Percentiles rank a stretch among this genome's conserved stretches.
These are phyloP conservation scores for Cyberlindnera mississippiensis DNA, from an alignment of 805 yeast species.

Conservation along the genomic window DNA sequence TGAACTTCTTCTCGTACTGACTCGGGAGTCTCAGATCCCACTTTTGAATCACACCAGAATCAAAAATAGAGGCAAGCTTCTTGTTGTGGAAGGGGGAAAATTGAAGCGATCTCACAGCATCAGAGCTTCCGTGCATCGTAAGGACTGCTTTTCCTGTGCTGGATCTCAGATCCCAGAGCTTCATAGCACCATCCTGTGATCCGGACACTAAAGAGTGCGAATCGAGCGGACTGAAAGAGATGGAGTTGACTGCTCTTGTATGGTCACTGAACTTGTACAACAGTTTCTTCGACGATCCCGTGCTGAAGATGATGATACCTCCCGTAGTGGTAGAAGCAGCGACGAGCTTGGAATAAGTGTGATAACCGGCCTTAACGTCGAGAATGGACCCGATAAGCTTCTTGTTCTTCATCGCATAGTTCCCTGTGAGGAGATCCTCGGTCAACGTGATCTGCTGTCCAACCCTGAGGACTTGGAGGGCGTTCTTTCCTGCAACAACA, in stretches of 20 bases:
- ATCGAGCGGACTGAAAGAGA: conserved; percentile 37
- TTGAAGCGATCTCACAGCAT: conserved; percentile 58
- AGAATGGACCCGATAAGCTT: conserved; percentile 37
- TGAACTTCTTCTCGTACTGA: conserved; percentile 63
- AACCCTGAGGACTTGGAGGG: conserved; percentile 36
- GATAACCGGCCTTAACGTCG: conserved; percentile 42
- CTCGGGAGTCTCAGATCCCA: conserved; percentile 78
- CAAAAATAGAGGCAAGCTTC: conserved; percentile 75
- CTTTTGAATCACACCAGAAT: conserved; percentile 80
- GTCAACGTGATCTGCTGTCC: conserved; percentile 30
- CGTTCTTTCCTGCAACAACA: conserved; percentile 41
- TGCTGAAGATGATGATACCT: conserved; percentile 36
- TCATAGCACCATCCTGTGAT: conserved; percentile 76
- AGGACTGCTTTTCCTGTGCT: conserved; percentile 42
- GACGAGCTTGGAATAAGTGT: conserved; percentile 33
- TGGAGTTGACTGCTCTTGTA: conserved; percentile 42
- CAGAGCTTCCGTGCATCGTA: conserved; percentile 61
- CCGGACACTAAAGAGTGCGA: conserved; percentile 50
- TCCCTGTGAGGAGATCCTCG: conserved; percentile 32
- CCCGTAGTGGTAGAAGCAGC: conserved; percentile 48
- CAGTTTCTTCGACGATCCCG: conserved; percentile 27
- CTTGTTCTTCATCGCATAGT: conserved; percentile 28
- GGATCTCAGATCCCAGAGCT: conserved; percentile 67
- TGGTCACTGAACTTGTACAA: conserved; percentile 37
- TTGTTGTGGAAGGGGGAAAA: conserved; percentile 51